These are phyloP conservation scores for Neonectria faginata DNA, from an alignment of 2,329 filamentous ascomycete genomes.

Conservation along the genomic window DNA sequence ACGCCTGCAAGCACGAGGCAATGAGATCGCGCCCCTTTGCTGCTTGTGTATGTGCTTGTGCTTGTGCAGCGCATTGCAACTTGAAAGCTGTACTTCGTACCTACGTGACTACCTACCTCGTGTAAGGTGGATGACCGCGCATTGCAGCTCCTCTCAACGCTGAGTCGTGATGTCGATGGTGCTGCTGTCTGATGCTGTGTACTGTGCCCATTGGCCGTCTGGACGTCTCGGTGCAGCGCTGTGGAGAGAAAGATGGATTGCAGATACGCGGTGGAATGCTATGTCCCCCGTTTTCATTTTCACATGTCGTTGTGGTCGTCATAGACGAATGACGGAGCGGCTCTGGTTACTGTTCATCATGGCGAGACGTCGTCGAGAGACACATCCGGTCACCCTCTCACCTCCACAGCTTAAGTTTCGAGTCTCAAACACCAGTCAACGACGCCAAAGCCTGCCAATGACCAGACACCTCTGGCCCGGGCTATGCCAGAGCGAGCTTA, in stretches of 20 bases:
- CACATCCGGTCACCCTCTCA: neutral
- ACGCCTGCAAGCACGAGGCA: neutral
- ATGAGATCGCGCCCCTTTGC: conserved; percentile 2
- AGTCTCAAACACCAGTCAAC: conserved; percentile 17
- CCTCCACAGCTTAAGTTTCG: conserved; percentile 7
- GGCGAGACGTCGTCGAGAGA: conserved; percentile 11
- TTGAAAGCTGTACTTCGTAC: conserved; percentile 10
- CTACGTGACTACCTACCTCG: conserved; percentile 17
- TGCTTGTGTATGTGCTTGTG: conserved; percentile 6
- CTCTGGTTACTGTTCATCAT: neutral
- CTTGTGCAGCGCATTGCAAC: conserved; percentile 11
- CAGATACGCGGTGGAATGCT: conserved; percentile 17
- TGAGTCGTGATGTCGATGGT: conserved; percentile 7
- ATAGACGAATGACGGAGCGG: conserved; percentile 6
- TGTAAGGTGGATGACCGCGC: conserved; percentile 14
- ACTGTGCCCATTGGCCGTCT: conserved; percentile 11
- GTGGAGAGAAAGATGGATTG: neutral
- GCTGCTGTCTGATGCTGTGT: conserved; percentile 22
- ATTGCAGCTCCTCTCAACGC: conserved; percentile 5
- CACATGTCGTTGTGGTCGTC: conserved; percentile 6
- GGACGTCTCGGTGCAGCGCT: neutral
- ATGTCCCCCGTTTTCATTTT: neutral
- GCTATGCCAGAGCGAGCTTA: conserved; percentile 3
- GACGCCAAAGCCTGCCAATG: conserved; percentile 10
- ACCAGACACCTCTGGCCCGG: neutral